These are phyloP conservation scores for Verticillium alfalfae DNA, from an alignment of 2,329 filamentous ascomycete genomes.

Conservation along the genomic window DNA sequence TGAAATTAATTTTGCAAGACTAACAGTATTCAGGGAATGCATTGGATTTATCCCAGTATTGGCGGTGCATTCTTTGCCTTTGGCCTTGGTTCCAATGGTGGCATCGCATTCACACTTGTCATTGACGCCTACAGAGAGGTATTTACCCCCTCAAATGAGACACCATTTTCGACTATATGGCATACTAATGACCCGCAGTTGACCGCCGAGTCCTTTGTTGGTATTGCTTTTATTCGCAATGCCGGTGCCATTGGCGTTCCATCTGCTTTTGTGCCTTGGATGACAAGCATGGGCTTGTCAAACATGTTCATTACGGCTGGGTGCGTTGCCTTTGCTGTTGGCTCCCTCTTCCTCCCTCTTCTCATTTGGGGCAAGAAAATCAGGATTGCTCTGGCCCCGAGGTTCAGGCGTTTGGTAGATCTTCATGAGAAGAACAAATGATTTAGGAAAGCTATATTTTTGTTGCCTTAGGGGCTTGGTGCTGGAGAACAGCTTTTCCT, in stretches of 20 bases:
- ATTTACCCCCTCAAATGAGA: background rate
- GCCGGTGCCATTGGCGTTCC: conserved; percentile 19
- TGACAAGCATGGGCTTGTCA: conserved; percentile 20
- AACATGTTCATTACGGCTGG: conserved; percentile 21
- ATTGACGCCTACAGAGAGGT: conserved; percentile 30
- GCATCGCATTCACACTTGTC: conserved; percentile 24
- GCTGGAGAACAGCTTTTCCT: too few relatives aligned
- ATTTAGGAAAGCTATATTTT: background rate
- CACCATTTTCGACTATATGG: background rate
- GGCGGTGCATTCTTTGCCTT: conserved; percentile 28
- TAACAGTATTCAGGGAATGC: conserved; percentile 18
- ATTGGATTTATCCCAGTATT: conserved; percentile 30
- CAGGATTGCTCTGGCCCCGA: conserved; percentile 9
- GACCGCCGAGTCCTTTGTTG: conserved; percentile 21
- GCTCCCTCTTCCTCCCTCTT: conserved; percentile 18
- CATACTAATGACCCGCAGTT: conserved; percentile 10
- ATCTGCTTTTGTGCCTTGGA: conserved; percentile 22
- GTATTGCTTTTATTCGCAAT: conserved; percentile 24
- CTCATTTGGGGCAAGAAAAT: conserved; percentile 24
- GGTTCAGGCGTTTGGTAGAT: conserved; percentile 8
- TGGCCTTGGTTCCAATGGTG: conserved; percentile 25
- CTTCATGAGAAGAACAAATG: conserved; percentile 1
- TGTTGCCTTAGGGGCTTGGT: too few relatives aligned
- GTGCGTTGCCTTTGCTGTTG: conserved; percentile 15
- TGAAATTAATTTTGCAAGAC: background rate